Evolutionary conservation across 495 filamentous ascomycete genomes (phyloP).

Genomic region (Tuber melanosporum): DNA sequence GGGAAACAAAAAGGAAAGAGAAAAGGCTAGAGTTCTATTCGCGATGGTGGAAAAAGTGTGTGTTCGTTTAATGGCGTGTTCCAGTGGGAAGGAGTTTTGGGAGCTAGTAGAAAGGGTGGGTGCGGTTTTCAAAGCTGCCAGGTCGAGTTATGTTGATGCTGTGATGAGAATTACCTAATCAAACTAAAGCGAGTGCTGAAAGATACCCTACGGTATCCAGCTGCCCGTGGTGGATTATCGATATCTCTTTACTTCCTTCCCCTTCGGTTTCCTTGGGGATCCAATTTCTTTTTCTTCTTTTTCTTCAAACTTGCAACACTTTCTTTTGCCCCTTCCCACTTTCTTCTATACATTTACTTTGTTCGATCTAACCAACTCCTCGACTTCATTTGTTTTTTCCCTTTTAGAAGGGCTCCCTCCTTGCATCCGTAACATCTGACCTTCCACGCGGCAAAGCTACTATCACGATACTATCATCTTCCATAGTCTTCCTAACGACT

Average conservation of each 20-base stretch:
- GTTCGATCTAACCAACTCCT: not conserved
- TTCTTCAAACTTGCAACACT: not conserved
- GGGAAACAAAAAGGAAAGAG: not conserved
- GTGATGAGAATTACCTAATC: constrained; percentile 2
- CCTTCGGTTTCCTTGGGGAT: not conserved
- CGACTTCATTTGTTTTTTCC: not conserved
- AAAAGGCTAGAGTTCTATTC: not conserved
- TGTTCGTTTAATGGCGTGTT: not conserved
- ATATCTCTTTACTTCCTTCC: not conserved
- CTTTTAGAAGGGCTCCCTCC: not conserved
- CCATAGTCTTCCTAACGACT: not conserved
- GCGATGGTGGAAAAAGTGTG: not conserved
- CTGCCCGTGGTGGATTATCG: not conserved
- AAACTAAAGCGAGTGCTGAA: not conserved
- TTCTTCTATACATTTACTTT: not conserved
- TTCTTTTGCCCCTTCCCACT: not conserved
- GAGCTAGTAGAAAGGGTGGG: constrained; percentile 8
- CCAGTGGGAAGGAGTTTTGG: constrained; percentile 11
- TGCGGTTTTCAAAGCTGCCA: not conserved
- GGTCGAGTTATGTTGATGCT: not conserved
- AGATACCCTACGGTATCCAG: not conserved
- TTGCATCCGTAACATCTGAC: not conserved
- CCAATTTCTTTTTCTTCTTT: not conserved
- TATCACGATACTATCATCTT: not conserved
- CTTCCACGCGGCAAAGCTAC: not conserved